A percentile compares a stretch with the other conserved stretches of the same genome.
Conservation (phyloP, 257 asterid genomes). For the Knoxia roxburghii region DNA sequence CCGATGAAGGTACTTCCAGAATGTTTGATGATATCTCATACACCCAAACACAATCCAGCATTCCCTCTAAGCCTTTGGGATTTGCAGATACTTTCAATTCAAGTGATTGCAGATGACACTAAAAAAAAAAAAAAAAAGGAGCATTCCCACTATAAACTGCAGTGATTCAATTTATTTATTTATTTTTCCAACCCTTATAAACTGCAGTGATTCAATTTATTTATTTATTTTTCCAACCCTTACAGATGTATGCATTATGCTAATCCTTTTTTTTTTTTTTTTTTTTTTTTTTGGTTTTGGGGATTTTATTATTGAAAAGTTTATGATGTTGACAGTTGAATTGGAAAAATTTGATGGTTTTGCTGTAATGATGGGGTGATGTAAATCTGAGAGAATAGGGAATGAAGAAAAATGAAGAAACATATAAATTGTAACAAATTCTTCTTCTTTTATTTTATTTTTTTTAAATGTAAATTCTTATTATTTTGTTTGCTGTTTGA, state of each 20-base stretch:
- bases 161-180: neutral
- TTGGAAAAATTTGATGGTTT: constrained; percentile 1
- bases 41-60: constrained; percentile 70
- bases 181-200: neutral
- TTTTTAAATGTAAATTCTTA: constrained; percentile 3
- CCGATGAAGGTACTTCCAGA: constrained; percentile 85
- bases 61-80: constrained; percentile 68
- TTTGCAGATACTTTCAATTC: constrained; percentile 68
- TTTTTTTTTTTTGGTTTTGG: neutral
- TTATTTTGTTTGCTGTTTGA: neutral
- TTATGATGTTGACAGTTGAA: neutral
- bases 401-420: neutral
- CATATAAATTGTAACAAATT: constrained; percentile 4
- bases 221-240: neutral
- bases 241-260: neutral
- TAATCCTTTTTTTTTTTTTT: neutral
- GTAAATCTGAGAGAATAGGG: constrained; percentile 9
- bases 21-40: constrained; percentile 69
- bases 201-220: neutral
- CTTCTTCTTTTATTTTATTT: neutral
- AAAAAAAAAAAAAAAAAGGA: neutral
- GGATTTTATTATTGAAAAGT: no score
- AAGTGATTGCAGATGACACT: constrained; percentile 63
- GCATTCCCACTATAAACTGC: neutral
- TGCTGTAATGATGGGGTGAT: neutral